A percentile compares a stretch with the other conserved stretches of the same genome.
Conservation (phyloP, 306 rosid genomes). For the Abrus precatorius region DNA sequence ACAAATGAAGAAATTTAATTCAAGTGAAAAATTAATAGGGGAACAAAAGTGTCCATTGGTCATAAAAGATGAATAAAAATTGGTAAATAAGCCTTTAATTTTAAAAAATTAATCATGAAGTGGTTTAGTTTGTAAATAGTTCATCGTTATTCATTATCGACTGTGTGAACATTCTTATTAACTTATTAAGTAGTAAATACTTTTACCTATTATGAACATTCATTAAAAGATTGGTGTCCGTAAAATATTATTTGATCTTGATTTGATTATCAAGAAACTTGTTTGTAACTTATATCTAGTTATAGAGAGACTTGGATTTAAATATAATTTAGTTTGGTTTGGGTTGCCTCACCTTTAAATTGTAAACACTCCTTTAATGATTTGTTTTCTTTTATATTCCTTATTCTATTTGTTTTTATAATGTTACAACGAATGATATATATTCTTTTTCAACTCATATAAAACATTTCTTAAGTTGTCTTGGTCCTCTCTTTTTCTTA, state of each 20-base stretch:
- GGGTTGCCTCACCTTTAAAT: not conserved
- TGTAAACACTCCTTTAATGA: too few relatives aligned
- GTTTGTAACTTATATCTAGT: not conserved
- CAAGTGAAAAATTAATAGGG: not conserved
- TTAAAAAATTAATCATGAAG: not conserved
- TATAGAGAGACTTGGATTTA: not conserved
- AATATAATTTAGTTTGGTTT: not conserved
- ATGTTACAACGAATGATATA: not conserved
- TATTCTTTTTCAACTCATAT: not conserved
- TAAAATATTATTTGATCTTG: not conserved
- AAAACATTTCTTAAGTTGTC: constrained; percentile 3
- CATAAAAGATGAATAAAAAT: too few relatives aligned
- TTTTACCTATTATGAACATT: not conserved
- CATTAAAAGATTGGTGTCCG: not conserved
- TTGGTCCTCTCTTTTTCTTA: not conserved
- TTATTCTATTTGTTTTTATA: not conserved
- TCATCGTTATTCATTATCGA: not conserved
- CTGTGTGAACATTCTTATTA: not conserved
- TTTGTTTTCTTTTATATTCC: not conserved
- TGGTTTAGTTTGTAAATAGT: not conserved
- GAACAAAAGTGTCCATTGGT: not conserved
- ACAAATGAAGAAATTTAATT: not conserved
- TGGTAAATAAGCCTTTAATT: too few relatives aligned
- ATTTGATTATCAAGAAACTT: not conserved
- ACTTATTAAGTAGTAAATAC: not conserved